phyloP scores from a whole-genome alignment of 441 rosid species.

The Bocquillonia castaneifolia region DNA sequence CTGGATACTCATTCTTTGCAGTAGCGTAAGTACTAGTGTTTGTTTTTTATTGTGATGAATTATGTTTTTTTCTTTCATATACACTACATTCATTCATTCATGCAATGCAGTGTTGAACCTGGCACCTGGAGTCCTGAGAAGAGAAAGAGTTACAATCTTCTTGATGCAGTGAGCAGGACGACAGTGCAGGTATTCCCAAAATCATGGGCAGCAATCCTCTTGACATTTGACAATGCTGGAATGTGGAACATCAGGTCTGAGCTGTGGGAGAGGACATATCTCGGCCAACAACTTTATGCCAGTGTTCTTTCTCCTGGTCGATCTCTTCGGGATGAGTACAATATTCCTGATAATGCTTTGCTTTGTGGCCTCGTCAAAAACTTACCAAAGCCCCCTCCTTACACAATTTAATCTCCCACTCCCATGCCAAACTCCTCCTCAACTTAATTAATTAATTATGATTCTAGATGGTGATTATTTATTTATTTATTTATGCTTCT shows the following conservation, averaged over 20 bases:
- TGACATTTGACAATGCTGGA: constrained; percentile 75
- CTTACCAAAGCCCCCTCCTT: constrained; percentile 58
- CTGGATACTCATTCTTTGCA: constrained; percentile 63
- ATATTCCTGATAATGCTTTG: constrained; percentile 45
- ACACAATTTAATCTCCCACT: constrained; percentile 27
- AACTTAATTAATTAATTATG: too few relatives aligned
- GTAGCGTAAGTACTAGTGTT: constrained; percentile 51
- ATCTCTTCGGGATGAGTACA: constrained; percentile 69
- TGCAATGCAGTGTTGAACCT: constrained; percentile 52
- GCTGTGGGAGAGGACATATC: constrained; percentile 50
- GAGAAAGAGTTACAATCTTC: constrained; percentile 63
- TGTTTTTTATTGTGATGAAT: too few relatives aligned
- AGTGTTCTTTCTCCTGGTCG: constrained; percentile 57
- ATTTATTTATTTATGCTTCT: too few relatives aligned
- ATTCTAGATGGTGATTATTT: too few relatives aligned
- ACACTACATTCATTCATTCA: too few relatives aligned
- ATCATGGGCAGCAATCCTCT: constrained; percentile 66
- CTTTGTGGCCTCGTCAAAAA: constrained; percentile 55
- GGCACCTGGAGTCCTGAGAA: constrained; percentile 66
- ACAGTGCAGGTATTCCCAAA: constrained; percentile 74
- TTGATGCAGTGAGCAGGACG: constrained; percentile 75
- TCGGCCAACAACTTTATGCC: constrained; percentile 60
- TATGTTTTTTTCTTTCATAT: too few relatives aligned
- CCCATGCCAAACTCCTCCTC: too few relatives aligned
- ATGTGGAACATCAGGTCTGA: constrained; percentile 87